phyloP scores from a whole-genome alignment of 495 filamentous ascomycete species.

The Daldinia decipiens region DNA sequence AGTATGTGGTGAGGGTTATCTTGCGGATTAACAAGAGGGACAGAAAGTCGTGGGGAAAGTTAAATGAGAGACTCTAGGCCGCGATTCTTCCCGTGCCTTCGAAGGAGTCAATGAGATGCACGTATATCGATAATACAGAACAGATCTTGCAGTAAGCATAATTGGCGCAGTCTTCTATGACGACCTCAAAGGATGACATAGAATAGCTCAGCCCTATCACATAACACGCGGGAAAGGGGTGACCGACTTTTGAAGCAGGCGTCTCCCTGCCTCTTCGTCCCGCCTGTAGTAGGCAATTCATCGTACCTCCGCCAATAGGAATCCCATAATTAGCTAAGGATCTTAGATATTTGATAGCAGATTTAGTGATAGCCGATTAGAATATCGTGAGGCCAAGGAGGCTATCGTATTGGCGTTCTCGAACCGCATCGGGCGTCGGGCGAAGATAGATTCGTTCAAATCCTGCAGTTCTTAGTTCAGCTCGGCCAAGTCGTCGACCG shows the following conservation, averaged over 20 bases:
- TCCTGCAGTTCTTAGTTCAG: background rate
- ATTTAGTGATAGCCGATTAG: background rate
- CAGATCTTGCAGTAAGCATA: background rate
- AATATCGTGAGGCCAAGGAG: background rate
- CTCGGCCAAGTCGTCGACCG: background rate
- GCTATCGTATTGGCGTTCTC: background rate
- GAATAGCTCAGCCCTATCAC: background rate
- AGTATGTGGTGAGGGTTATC: no score
- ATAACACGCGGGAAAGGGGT: background rate
- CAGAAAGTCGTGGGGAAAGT: no score
- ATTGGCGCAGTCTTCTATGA: background rate
- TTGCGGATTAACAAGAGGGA: no score
- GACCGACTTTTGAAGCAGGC: background rate
- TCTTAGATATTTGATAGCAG: background rate
- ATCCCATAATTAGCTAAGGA: background rate
- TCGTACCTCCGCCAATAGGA: background rate
- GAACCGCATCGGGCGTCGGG: conserved; percentile 1
- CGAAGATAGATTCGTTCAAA: background rate
- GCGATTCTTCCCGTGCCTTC: no score
- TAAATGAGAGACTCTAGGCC: no score
- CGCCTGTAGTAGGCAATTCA: background rate
- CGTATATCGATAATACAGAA: background rate
- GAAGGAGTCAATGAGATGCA: no score
- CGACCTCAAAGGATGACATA: background rate
- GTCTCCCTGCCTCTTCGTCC: background rate